These are phyloP conservation scores for Aspergillus phoenicis DNA, from an alignment of 2,329 filamentous ascomycete species.

Conservation along the genomic window DNA sequence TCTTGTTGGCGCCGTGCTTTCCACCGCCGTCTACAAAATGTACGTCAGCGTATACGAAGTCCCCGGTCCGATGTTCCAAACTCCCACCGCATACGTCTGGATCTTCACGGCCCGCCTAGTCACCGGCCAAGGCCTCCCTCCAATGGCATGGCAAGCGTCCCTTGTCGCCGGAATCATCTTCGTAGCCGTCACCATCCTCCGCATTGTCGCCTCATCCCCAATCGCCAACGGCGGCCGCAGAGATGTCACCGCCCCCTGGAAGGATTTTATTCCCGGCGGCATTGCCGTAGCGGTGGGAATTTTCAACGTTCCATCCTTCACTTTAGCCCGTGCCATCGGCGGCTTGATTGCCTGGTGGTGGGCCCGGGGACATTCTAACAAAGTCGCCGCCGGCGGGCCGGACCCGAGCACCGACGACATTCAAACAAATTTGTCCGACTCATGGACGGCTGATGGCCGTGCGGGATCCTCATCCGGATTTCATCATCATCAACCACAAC, in stretches of 20 bases:
- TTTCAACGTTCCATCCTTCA: conserved; percentile 97
- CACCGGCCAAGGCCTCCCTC: conserved; percentile 83
- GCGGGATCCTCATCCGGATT: background rate
- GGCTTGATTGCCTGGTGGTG: conserved; percentile 79
- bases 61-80: conserved; percentile 86
- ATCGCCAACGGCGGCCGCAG: conserved; percentile 33
- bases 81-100: conserved; percentile 95
- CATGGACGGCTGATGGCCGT: background rate
- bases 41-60: conserved; percentile 90
- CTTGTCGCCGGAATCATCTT: conserved; percentile 75
- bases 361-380: conserved; percentile 51
- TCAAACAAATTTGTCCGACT: background rate
- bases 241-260: conserved; percentile 59
- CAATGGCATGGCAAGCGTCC: conserved; percentile 80
- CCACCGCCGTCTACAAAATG: conserved; percentile 82
- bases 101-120: conserved; percentile 93
- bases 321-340: conserved; percentile 80
- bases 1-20: conserved; percentile 80
- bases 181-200: conserved; percentile 67
- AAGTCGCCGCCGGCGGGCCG: conserved; percentile 16
- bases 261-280: conserved; percentile 79
- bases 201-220: conserved; percentile 58
- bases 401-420: background rate
- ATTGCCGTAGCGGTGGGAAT: conserved; percentile 97
- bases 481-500: conserved; percentile 33